Base-by-base conservation (phyloP, 306 rosid species). In the Rosa rugosa region DNA sequence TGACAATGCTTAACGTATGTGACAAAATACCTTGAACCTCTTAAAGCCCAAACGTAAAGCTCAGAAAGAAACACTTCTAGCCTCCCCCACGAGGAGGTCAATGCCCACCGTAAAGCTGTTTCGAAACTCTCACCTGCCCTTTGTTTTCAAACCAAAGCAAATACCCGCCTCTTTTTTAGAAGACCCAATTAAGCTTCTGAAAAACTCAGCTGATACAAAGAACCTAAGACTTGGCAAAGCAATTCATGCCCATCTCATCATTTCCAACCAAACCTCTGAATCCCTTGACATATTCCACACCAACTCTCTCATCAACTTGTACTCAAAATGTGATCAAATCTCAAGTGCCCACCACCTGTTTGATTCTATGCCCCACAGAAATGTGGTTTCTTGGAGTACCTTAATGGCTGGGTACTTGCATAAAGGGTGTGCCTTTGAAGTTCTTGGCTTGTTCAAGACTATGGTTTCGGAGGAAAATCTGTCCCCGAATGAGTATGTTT, bases 401-500 rank as follows among this genome's bases (percentile, higher is more conserved):
- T 72, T 89, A 45, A 91, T 89, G 97, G 83, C 84, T 0, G 96
- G 97, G 25, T 89, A 86, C 79, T 80, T 86, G 70, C 92, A 82
- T 22, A 14, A 72, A 54, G 89, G 88, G 78, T 64, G 67, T n/a
- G 62, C 82, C 23, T 76, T 75, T 54, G 12, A 54, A 20, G 62
- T 86, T 80, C 85, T 88, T 45, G 56, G 54, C 12, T 54, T 54
- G 62, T 54, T 54, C 62, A 54, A n/a, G 27, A 54, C 23, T 25
- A 54, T 54, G 27, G 62, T 54, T 54, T 54, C 13, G 25, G 25
- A 8, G 62, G 27, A 77, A 2, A 12, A 77, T 38, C 78, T 73
- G 1, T 50, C 23, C 56, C 87, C 85, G 25, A 87, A 88, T 77
- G 91, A 87, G 71, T 88, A 85, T 75, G 77, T 87, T 53, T 41